Percentiles rank a stretch among this genome's conserved stretches.
Conservation (phyloP, 1,284 basidiomycete genomes). For the Cronartium quercuum region DNA sequence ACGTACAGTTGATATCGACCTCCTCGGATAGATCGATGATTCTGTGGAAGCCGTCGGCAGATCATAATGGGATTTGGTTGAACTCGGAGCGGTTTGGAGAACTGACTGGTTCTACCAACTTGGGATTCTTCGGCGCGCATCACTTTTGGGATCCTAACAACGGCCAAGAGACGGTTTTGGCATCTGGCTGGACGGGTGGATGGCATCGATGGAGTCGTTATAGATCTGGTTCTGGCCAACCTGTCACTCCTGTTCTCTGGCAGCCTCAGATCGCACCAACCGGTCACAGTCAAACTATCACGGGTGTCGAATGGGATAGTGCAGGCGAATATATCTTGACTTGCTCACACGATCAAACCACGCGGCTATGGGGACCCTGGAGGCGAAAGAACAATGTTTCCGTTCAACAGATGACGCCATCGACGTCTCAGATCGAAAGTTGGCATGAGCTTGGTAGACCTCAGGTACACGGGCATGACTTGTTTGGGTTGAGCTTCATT, state of each 20-base stretch:
- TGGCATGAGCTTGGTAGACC: slow-evolving; percentile 88
- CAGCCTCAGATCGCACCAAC: slow-evolving; percentile 66
- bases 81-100: slow-evolving; percentile 84
- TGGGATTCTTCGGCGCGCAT: slow-evolving; percentile 80
- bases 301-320: slow-evolving; percentile 74
- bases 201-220: slow-evolving; percentile 69
- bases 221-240: slow-evolving; percentile 47
- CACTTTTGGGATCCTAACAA: slow-evolving; percentile 55
- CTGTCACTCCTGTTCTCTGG: slow-evolving; percentile 55
- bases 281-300: slow-evolving; percentile 73
- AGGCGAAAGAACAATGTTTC: slow-evolving; percentile 37
- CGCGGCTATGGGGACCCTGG: slow-evolving; percentile 68
- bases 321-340: slow-evolving; percentile 75
- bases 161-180: slow-evolving; percentile 61
- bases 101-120: slow-evolving; percentile 68
- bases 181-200: slow-evolving; percentile 85
- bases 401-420: not conserved
- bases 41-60: slow-evolving; percentile 67
- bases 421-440: slow-evolving; percentile 39
- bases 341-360: slow-evolving; percentile 73
- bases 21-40: slow-evolving; percentile 89
- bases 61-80: slow-evolving; percentile 63
- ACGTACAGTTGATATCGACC: slow-evolving; percentile 67
- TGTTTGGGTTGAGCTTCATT: slow-evolving; percentile 72
- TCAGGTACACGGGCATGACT: slow-evolving; percentile 89